phyloP scores from a whole-genome alignment of 805 yeast genomes.

The Lachancea fermentati region DNA sequence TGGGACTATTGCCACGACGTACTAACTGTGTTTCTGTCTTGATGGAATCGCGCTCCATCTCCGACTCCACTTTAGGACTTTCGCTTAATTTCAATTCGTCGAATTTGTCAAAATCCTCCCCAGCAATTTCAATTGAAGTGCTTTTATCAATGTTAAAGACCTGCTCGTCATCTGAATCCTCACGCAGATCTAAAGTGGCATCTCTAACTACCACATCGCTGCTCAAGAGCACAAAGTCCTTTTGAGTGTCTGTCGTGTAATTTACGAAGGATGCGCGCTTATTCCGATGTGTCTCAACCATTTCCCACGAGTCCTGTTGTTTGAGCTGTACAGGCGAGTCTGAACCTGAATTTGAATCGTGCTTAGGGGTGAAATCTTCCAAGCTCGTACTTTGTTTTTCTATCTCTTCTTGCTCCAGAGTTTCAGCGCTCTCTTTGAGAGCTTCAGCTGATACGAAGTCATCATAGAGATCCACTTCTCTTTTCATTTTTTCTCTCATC shows the following conservation, averaged over 20 bases:
- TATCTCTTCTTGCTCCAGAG: background rate
- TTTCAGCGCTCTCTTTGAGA: background rate
- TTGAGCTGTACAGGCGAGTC: background rate
- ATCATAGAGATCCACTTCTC: constrained; percentile 11
- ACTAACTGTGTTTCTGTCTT: background rate
- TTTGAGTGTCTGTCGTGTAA: constrained; percentile 1
- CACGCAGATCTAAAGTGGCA: background rate
- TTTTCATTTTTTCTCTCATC: constrained; percentile 15
- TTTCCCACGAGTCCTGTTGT: background rate
- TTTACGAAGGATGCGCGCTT: background rate
- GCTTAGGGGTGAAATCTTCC: background rate
- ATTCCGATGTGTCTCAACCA: background rate
- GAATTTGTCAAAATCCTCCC: background rate
- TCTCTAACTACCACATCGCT: constrained; percentile 1
- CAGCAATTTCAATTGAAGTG: background rate
- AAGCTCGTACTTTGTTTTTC: background rate
- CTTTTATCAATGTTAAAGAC: background rate
- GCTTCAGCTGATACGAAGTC: constrained; percentile 1
- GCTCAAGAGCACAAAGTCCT: constrained; percentile 3
- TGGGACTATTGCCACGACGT: background rate
- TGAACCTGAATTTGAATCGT: background rate
- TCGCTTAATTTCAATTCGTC: background rate
- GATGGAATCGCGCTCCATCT: background rate
- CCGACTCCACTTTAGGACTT: background rate
- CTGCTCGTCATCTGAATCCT: background rate